Percentiles rank a stretch among this genome's conserved stretches.
Conservation (phyloP, 176 grass and related monocot species). For the Aegilops sharonensis region DNA sequence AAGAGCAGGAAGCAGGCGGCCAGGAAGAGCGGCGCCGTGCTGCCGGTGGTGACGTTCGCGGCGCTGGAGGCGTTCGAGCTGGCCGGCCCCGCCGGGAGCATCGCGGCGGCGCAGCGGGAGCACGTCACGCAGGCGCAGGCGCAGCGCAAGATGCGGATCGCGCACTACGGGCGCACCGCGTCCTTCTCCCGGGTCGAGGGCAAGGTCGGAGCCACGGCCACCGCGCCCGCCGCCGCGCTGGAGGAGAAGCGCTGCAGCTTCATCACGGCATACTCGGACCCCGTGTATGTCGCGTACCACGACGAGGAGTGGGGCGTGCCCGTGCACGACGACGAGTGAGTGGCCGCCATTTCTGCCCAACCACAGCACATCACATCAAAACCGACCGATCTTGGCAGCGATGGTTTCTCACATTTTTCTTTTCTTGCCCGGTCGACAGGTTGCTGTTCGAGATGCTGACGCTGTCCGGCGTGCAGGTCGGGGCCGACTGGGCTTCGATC, state of each 20-base stretch:
- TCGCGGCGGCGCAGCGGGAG: slow-evolving; percentile 66
- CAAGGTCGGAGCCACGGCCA: slow-evolving; percentile 19
- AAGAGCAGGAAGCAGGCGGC: slow-evolving; percentile 33
- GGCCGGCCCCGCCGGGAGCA: slow-evolving; percentile 58
- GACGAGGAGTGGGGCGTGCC: slow-evolving; percentile 94
- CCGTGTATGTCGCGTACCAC: slow-evolving; percentile 78
- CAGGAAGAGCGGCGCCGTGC: slow-evolving; percentile 16
- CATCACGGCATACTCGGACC: slow-evolving; percentile 85
- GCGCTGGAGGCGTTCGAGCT: slow-evolving; percentile 44
- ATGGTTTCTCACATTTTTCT: slow-evolving; percentile 4
- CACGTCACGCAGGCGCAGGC: slow-evolving; percentile 57
- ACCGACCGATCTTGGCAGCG: too few relatives aligned
- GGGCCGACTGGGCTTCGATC: slow-evolving; percentile 85
- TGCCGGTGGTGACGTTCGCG: slow-evolving; percentile 37
- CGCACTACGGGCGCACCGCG: slow-evolving; percentile 75
- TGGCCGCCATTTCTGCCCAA: not conserved
- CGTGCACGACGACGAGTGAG: slow-evolving; percentile 80
- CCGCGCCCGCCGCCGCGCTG: not conserved
- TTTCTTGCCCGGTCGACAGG: slow-evolving; percentile 20
- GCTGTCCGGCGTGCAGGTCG: slow-evolving; percentile 85
- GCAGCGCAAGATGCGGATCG: slow-evolving; percentile 78
- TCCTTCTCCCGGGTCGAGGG: slow-evolving; percentile 64
- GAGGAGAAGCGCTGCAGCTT: slow-evolving; percentile 95
- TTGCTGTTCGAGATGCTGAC: slow-evolving; percentile 88
- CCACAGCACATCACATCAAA: too few relatives aligned